Evolutionary conservation across 208 protist species (phyloP).

Genomic region (Endotrypanum monterogeii): DNA sequence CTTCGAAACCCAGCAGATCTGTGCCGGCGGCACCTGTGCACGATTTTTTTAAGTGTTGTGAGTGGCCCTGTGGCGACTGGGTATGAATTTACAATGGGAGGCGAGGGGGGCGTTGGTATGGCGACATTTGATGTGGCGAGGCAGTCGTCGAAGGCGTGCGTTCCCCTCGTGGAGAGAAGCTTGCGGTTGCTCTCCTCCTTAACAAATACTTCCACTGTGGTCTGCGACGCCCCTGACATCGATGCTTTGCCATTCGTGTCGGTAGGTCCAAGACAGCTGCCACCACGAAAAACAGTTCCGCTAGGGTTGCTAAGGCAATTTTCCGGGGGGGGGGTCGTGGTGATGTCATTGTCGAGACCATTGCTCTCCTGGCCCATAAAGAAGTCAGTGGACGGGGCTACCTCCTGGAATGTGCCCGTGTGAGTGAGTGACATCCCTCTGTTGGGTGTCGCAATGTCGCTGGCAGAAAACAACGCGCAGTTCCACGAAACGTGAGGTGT

Average conservation of each 20-base stretch:
- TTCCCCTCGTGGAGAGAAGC: background rate
- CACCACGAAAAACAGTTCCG: background rate
- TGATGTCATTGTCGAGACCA: background rate
- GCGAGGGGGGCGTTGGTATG: slow-evolving; percentile 5
- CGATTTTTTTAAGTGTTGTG: slow-evolving; percentile 17
- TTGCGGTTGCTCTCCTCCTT: background rate
- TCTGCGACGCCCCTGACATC: background rate
- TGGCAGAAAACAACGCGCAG: too few relatives aligned
- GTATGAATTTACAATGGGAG: slow-evolving; percentile 3
- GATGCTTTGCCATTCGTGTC: background rate
- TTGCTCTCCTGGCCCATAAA: background rate
- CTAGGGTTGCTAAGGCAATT: background rate
- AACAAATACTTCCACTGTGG: background rate
- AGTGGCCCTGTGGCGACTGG: background rate
- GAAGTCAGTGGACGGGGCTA: background rate
- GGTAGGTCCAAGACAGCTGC: background rate
- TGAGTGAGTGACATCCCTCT: background rate
- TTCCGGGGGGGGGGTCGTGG: background rate
- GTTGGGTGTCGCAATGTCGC: background rate
- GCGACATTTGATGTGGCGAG: background rate
- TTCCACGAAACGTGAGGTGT: too few relatives aligned
- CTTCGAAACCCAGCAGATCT: slow-evolving; percentile 46
- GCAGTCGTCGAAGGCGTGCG: background rate
- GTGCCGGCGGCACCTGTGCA: slow-evolving; percentile 30
- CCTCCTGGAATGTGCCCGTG: background rate